Conservation (phyloP, 768 basidiomycete species). For the Zangia roseola region DNA sequence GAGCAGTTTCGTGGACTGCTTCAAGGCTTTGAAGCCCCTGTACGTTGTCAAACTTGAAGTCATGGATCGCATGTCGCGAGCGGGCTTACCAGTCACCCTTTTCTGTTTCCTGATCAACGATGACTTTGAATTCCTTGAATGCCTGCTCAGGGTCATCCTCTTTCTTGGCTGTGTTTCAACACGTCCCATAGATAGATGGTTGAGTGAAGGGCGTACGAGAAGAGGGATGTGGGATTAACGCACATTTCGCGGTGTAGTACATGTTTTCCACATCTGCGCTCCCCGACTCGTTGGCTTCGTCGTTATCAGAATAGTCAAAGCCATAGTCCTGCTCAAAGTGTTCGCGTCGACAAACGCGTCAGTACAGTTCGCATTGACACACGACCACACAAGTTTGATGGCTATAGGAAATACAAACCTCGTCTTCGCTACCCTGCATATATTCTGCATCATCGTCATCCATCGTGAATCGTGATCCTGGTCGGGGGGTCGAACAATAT, state of each 20-base stretch:
- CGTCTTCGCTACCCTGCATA: slow-evolving; percentile 87
- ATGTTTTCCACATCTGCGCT: slow-evolving; percentile 94
- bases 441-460: slow-evolving; percentile 95
- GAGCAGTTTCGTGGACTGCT: slow-evolving; percentile 94
- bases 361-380: slow-evolving; percentile 1
- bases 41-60: slow-evolving; percentile 2
- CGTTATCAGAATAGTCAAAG: slow-evolving; percentile 94
- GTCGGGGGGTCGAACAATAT: slow-evolving; percentile 2
- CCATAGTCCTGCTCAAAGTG: slow-evolving; percentile 70
- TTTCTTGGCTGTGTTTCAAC: slow-evolving; percentile 65
- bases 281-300: slow-evolving; percentile 75
- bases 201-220: neutral
- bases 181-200: neutral
- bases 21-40: slow-evolving; percentile 99
- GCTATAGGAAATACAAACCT: slow-evolving; percentile 44
- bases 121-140: slow-evolving; percentile 81
- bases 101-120: slow-evolving; percentile 89
- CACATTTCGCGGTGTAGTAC: slow-evolving; percentile 98
- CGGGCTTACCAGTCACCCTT: slow-evolving; percentile 85
- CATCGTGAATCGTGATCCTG: slow-evolving; percentile 43
- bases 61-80: neutral
- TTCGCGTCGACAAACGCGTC: slow-evolving; percentile 3
- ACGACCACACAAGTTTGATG: neutral
- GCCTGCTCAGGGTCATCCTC: slow-evolving; percentile 94
- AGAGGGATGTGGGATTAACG: slow-evolving; percentile 25